Evolutionary conservation across 106 monocot species (phyloP).

Genomic region (Vanilla planifolia): DNA sequence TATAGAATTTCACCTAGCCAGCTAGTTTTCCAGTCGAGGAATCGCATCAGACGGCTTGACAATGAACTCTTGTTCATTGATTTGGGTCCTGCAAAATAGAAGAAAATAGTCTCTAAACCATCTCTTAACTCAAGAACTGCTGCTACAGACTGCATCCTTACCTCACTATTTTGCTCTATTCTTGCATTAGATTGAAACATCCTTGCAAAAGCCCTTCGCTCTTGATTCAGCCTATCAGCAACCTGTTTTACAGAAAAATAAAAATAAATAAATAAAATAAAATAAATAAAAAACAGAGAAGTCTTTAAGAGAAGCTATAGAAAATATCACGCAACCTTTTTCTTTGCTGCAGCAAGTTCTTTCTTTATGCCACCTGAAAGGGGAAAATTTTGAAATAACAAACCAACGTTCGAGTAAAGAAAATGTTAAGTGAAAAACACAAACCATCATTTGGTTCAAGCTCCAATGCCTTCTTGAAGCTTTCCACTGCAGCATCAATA

Average conservation of each 20-base stretch:
- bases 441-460: constrained; percentile 85
- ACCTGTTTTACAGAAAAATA: too few species aligned
- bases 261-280: not conserved
- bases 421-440: not conserved
- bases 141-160: not conserved
- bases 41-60: not conserved
- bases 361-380: constrained; percentile 62
- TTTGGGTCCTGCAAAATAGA: not conserved
- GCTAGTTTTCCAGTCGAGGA: not conserved
- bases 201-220: constrained; percentile 57
- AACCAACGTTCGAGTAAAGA: not conserved
- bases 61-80: not conserved
- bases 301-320: too few species aligned
- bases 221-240: constrained; percentile 59
- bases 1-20: not conserved
- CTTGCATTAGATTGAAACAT: constrained; percentile 50
- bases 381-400: not conserved
- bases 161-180: constrained; percentile 19
- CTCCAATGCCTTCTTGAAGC: constrained; percentile 75
- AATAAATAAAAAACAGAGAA: not conserved
- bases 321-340: constrained; percentile 32
- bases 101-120: not conserved
- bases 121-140: too few species aligned
- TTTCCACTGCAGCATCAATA: constrained; percentile 77
- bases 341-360: constrained; percentile 70